Evolutionary conservation across 2,329 filamentous ascomycete genomes (phyloP).

Genomic region (Geosmithia putterillii): DNA sequence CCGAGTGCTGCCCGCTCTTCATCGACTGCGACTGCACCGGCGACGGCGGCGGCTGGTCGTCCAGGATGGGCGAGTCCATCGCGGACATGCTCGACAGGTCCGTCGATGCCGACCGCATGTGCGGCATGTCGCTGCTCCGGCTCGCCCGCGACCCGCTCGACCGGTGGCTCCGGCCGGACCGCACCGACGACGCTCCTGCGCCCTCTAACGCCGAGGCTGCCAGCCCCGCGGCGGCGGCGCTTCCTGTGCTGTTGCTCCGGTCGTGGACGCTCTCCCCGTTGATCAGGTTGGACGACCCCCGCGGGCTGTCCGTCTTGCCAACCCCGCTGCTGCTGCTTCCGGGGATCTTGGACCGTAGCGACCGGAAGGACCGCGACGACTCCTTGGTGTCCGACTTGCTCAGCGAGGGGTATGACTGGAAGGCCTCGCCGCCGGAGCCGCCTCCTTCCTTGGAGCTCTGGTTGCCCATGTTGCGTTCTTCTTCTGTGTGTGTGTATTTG

Average conservation of each 20-base stretch:
- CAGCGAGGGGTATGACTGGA: constrained; percentile 86
- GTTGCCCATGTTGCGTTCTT: constrained; percentile 59
- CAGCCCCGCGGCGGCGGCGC: constrained; percentile 48
- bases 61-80: constrained; percentile 31
- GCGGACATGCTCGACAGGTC: constrained; percentile 17
- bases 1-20: constrained; percentile 55
- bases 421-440: constrained; percentile 33
- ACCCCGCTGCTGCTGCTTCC: constrained; percentile 44
- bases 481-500: not conserved
- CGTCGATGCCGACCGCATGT: constrained; percentile 26
- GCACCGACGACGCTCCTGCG: too few relatives aligned
- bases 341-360: constrained; percentile 81
- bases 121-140: constrained; percentile 29
- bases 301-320: constrained; percentile 58
- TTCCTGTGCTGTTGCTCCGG: constrained; percentile 43
- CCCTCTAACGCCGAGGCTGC: too few relatives aligned
- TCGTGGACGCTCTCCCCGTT: constrained; percentile 37
- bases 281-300: constrained; percentile 41
- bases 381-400: constrained; percentile 88
- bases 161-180: constrained; percentile 51
- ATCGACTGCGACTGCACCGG: constrained; percentile 69
- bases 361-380: constrained; percentile 75
- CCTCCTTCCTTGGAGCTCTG: constrained; percentile 53
- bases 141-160: constrained; percentile 32
- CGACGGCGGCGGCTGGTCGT: constrained; percentile 62